phyloP scores from a whole-genome alignment of 2,329 filamentous ascomycete species.

The Neonectria punicea region DNA sequence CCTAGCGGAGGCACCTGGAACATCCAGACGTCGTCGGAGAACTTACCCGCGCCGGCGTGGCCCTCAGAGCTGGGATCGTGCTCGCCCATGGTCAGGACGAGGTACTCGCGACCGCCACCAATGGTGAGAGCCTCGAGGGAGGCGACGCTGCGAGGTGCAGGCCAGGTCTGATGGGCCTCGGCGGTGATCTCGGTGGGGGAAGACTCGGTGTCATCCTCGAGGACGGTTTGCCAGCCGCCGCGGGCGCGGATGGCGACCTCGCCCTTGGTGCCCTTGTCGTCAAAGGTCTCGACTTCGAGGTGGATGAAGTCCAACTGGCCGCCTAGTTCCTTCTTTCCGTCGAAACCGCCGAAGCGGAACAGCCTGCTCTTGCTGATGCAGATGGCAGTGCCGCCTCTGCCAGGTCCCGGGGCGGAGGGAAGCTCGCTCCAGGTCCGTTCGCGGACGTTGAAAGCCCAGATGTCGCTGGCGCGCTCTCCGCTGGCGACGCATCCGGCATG shows the following conservation, averaged over 20 bases:
- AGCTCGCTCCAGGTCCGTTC: constrained; percentile 74
- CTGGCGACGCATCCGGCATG: constrained; percentile 78
- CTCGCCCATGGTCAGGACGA: constrained; percentile 72
- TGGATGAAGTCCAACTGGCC: constrained; percentile 75
- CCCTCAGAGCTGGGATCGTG: constrained; percentile 59
- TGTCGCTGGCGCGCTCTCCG: constrained; percentile 70
- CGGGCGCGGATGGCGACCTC: constrained; percentile 63
- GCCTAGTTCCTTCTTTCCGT: constrained; percentile 75
- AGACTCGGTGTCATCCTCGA: constrained; percentile 49
- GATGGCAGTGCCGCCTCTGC: constrained; percentile 75
- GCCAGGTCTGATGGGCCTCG: constrained; percentile 55
- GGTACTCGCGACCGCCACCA: constrained; percentile 70
- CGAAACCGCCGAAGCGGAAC: constrained; percentile 84
- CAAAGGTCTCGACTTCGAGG: constrained; percentile 65
- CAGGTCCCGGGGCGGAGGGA: constrained; percentile 72
- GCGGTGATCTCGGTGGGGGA: constrained; percentile 50
- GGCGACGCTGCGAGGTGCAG: constrained; percentile 63
- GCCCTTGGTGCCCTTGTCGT: constrained; percentile 59
- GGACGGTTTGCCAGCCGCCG: constrained; percentile 65
- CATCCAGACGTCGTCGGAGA: constrained; percentile 71
- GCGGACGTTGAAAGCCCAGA: constrained; percentile 81
- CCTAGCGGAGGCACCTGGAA: constrained; percentile 69
- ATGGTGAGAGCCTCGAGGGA: constrained; percentile 65
- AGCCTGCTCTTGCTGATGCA: constrained; percentile 71
- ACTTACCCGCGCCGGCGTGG: constrained; percentile 62